Percentiles rank a stretch among this genome's conserved stretches.
Conservation (phyloP, 495 filamentous ascomycete species). For the Talaromyces thailandensis region DNA sequence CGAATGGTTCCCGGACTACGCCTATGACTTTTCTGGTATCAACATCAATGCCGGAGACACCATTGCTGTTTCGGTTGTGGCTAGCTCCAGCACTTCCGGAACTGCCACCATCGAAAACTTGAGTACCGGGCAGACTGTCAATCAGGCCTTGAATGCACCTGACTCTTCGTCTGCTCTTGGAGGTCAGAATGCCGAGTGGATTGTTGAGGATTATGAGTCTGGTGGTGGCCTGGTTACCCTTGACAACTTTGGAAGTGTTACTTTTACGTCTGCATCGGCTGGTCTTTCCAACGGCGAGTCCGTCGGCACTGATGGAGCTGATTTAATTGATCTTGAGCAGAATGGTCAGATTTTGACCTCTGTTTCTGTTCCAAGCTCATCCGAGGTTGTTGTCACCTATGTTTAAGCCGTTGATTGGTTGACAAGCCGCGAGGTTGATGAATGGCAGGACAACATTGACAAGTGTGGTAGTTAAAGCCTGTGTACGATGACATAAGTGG, state of each 20-base stretch:
- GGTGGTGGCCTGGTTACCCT: conserved; percentile 39
- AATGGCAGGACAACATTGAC: not conserved
- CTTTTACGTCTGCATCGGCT: conserved; percentile 37
- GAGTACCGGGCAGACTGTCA: conserved; percentile 43
- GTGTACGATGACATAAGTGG: no score
- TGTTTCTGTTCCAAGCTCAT: conserved; percentile 29
- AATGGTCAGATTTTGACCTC: conserved; percentile 36
- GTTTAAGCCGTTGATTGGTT: not conserved
- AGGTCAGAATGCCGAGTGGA: conserved; percentile 53
- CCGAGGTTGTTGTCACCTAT: conserved; percentile 25
- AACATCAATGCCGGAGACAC: conserved; percentile 42
- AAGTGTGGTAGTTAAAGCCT: no score
- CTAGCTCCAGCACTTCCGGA: conserved; percentile 37
- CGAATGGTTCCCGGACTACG: conserved; percentile 53
- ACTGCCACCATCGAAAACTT: conserved; percentile 46
- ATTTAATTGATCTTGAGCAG: conserved; percentile 45
- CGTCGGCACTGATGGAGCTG: conserved; percentile 29
- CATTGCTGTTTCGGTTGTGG: conserved; percentile 44
- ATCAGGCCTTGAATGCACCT: conserved; percentile 40
- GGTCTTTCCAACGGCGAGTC: conserved; percentile 11
- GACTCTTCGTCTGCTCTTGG: conserved; percentile 23
- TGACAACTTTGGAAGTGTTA: conserved; percentile 44
- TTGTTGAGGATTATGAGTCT: conserved; percentile 53
- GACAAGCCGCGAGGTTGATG: not conserved
- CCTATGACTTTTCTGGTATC: conserved; percentile 46